These are phyloP conservation scores for Ocimum tenuiflorum DNA, from an alignment of 257 asterid genomes.

Conservation along the genomic window DNA sequence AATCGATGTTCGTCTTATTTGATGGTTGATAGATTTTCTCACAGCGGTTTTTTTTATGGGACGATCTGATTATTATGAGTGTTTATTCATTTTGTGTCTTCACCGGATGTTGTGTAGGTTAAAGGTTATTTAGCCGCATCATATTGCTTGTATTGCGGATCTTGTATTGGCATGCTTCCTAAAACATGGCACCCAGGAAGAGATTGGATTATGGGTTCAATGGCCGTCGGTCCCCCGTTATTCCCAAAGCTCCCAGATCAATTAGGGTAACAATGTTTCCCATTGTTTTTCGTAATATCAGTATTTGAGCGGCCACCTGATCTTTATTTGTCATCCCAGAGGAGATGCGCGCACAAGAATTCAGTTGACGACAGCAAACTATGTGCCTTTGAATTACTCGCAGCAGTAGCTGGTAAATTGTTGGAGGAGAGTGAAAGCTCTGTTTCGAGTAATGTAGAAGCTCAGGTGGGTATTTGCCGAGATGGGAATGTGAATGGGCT, in stretches of 20 bases:
- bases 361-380: slow-evolving; percentile 43
- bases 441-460: slow-evolving; percentile 67
- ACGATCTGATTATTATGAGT: neutral
- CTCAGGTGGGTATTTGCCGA: slow-evolving; percentile 16
- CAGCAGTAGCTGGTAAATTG: slow-evolving; percentile 89
- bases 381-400: slow-evolving; percentile 90
- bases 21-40: neutral
- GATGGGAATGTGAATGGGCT: slow-evolving; percentile 30
- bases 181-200: slow-evolving; percentile 57
- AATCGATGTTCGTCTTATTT: too few species aligned
- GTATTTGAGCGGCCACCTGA: slow-evolving; percentile 7
- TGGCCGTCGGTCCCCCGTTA: slow-evolving; percentile 38
- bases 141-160: slow-evolving; percentile 26
- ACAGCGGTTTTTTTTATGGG: neutral
- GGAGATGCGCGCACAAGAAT: slow-evolving; percentile 42
- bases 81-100: neutral
- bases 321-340: slow-evolving; percentile 37
- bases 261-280: slow-evolving; percentile 42
- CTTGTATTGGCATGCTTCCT: slow-evolving; percentile 47
- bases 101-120: slow-evolving; percentile 28
- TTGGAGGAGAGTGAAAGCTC: slow-evolving; percentile 85
- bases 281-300: neutral
- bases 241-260: slow-evolving; percentile 78
- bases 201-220: slow-evolving; percentile 39
- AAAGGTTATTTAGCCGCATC: slow-evolving; percentile 22